phyloP scores from a whole-genome alignment of 441 rosid genomes.

The Jatropha podagrica region DNA sequence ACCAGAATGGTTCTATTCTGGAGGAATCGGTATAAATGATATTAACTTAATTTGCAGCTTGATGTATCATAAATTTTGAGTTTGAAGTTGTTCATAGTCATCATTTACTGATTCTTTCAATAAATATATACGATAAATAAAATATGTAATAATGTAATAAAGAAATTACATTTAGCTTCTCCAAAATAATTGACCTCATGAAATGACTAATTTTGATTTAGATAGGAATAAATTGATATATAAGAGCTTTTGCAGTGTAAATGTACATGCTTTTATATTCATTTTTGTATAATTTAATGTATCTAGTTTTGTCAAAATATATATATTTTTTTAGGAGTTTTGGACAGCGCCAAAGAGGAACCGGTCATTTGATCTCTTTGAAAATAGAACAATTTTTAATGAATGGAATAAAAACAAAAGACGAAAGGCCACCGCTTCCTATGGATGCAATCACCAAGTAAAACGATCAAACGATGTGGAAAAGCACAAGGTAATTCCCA shows the following conservation, averaged over 20 bases:
- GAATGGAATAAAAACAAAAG: conserved; percentile 39
- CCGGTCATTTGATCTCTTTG: conserved; percentile 2
- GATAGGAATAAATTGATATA: too few species aligned
- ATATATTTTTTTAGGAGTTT: conserved; percentile 21
- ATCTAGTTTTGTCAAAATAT: too few species aligned
- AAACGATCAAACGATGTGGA: conserved; percentile 12
- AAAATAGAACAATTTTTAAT: not conserved
- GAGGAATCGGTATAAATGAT: conserved; percentile 1
- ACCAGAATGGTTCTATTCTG: conserved; percentile 15
- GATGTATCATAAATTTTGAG: not conserved
- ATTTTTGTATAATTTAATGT: too few species aligned
- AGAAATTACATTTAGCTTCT: too few species aligned
- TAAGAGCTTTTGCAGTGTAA: too few species aligned
- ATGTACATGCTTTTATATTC: too few species aligned
- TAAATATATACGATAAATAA: too few species aligned
- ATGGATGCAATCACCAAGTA: conserved; percentile 17
- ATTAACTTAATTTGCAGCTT: not conserved
- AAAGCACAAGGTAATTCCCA: conserved; percentile 24
- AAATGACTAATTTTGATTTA: too few species aligned
- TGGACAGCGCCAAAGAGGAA: conserved; percentile 26
- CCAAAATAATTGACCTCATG: too few species aligned
- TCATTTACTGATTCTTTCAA: too few species aligned
- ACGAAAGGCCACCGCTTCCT: conserved; percentile 23
- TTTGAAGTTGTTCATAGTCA: not conserved
- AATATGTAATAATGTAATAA: too few species aligned